Percentiles rank a stretch among this genome's conserved stretches.
phyloP scores from a whole-genome alignment of 805 yeast species.

The Saccharomycopsis schoenii region DNA sequence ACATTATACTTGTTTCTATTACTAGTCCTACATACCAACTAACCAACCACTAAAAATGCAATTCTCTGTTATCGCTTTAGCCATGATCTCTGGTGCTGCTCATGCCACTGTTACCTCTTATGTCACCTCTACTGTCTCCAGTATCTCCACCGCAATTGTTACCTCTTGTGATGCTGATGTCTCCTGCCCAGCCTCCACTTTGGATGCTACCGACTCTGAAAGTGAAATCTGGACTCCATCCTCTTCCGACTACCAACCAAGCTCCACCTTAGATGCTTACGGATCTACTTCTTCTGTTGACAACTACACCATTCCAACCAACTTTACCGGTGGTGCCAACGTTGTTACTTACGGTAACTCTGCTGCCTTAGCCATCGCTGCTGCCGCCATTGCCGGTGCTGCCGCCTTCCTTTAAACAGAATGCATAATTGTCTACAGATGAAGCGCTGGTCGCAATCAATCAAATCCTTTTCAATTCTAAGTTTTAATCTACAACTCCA shows the following conservation, averaged over 20 bases:
- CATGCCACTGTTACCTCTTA: slow-evolving; percentile 27
- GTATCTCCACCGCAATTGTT: slow-evolving; percentile 17
- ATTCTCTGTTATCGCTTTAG: slow-evolving; percentile 31
- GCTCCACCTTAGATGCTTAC: slow-evolving; percentile 15
- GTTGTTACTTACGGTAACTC: slow-evolving; percentile 5
- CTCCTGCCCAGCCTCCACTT: slow-evolving; percentile 18
- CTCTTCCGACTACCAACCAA: slow-evolving; percentile 4
- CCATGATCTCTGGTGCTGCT: slow-evolving; percentile 19
- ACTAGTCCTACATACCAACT: background rate
- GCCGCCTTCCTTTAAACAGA: slow-evolving; percentile 15
- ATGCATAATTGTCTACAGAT: background rate
- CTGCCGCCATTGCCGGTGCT: slow-evolving; percentile 16
- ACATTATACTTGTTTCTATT: slow-evolving; percentile 5
- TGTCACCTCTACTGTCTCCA: slow-evolving; percentile 19
- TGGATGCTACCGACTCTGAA: slow-evolving; percentile 19
- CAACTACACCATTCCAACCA: slow-evolving; percentile 5
- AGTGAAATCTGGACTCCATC: slow-evolving; percentile 3
- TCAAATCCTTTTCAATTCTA: background rate
- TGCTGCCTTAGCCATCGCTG: slow-evolving; percentile 9
- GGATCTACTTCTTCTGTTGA: slow-evolving; percentile 9
- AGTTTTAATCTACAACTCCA: background rate
- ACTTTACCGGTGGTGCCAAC: slow-evolving; percentile 5
- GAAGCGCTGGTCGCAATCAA: slow-evolving; percentile 1
- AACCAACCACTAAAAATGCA: slow-evolving; percentile 26
- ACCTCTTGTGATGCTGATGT: slow-evolving; percentile 23